Conservation (phyloP, 2,329 filamentous ascomycete species). For the Colletotrichum viniferum region DNA sequence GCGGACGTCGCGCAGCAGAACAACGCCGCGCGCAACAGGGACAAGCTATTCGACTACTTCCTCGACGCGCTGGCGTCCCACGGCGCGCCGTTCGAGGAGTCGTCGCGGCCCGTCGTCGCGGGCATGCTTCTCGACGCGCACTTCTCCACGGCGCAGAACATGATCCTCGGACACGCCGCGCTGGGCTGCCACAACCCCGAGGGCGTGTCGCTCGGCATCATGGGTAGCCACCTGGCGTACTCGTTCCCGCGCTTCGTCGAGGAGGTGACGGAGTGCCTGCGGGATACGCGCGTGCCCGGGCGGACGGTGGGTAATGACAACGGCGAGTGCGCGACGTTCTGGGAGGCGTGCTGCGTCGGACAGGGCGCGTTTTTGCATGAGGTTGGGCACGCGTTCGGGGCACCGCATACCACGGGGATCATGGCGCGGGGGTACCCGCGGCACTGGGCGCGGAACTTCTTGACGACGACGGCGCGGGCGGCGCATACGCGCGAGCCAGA, state of each 20-base stretch:
- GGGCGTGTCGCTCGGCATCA: conserved; percentile 70
- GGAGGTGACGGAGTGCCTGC: conserved; percentile 60
- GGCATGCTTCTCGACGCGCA: conserved; percentile 73
- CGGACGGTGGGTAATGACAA: conserved; percentile 45
- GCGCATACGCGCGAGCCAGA: conserved; percentile 27
- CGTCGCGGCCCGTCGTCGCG: conserved; percentile 66
- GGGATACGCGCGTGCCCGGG: conserved; percentile 39
- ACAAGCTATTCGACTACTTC: conserved; percentile 52
- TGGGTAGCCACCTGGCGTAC: conserved; percentile 73
- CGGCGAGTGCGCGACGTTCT: conserved; percentile 44
- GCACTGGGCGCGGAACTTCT: conserved; percentile 47
- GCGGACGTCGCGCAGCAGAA: conserved; percentile 71
- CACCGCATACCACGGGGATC: conserved; percentile 70
- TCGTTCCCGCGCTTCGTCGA: conserved; percentile 74
- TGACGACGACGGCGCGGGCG: conserved; percentile 34
- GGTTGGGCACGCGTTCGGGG: conserved; percentile 72
- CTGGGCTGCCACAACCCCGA: conserved; percentile 56
- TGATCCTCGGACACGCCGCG: conserved; percentile 70
- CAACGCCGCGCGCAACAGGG: conserved; percentile 55
- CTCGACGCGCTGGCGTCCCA: conserved; percentile 49
- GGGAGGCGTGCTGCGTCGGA: conserved; percentile 52
- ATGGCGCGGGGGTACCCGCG: conserved; percentile 56
- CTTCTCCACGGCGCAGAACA: conserved; percentile 63
- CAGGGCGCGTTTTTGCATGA: conserved; percentile 77
- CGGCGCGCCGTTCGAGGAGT: conserved; percentile 33